Base-by-base conservation (phyloP, 2,329 filamentous ascomycete species). In the Penicillium frequentans region DNA sequence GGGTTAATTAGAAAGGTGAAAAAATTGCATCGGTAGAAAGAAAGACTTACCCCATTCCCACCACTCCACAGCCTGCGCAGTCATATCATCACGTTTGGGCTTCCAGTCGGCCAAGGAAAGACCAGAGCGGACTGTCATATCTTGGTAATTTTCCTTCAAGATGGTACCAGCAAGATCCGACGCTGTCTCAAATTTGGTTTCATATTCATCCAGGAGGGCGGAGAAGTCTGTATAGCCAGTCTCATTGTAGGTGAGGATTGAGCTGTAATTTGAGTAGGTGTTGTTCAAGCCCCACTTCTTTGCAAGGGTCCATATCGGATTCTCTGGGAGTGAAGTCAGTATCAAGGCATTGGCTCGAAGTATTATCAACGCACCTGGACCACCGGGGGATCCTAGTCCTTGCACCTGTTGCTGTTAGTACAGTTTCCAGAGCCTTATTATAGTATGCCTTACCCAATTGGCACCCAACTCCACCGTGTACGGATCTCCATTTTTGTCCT, bases 381-480 rank as follows among this genome's bases (percentile, higher is more conserved):
- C 75, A 33, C 66, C 61, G 52, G 70, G 33, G 52, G 70, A 71
- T 27, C 72, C 77, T 26, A 76, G 67, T 24, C 75, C 80, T 75
- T 77, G 79, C 29, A 79, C 66, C 76, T 77, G 46, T 57, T 23
- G 11, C n/a, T 39, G 9, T 39, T 5, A 39, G 16, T 16, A 13
- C 21, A 13, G 10, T 16, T 37, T 16, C 14, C n/a, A 0, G 1
- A 44, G 23, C 1, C n/a, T 31, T 27, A 10, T 21, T 44, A 9
- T 19, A 10, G 19, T 52, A 6, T 23, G 21, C 56, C 56, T 39
- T 68, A 80, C 79, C 87, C 87, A 90, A 60, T 90, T 90, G 7
- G 87, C 87, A 2, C 87, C 87, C 0, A 87, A 73, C 68, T 90
- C 87, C 10, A 90, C 77, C 0, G 76, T 79, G 57, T 85, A 86